Percentiles rank a stretch among this genome's conserved stretches.
phyloP scores from a whole-genome alignment of 2,329 filamentous ascomycete species.

The Dothiorella sarmentorum region DNA sequence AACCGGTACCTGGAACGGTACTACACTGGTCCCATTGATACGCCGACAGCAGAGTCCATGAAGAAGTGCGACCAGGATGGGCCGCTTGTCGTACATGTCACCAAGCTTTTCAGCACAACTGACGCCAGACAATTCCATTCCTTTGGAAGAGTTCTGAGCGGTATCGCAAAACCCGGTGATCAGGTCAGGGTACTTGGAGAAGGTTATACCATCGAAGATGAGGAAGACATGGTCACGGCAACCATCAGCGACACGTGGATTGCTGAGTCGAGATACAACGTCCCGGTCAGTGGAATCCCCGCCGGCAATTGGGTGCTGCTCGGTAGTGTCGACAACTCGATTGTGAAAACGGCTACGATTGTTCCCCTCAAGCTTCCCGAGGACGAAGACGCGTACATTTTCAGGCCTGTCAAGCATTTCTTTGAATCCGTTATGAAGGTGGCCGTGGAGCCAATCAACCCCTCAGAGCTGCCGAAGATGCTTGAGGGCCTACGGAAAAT shows the following conservation, averaged over 20 bases:
- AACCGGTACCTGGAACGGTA: conserved; percentile 75
- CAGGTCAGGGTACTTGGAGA: conserved; percentile 91
- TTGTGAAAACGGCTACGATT: conserved; percentile 94
- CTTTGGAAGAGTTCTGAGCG: conserved; percentile 88
- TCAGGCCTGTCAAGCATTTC: conserved; percentile 88
- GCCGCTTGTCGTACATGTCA: conserved; percentile 84
- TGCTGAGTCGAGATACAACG: conserved; percentile 87
- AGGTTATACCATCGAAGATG: conserved; percentile 92
- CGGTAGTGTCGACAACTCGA: conserved; percentile 91
- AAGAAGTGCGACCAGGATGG: conserved; percentile 81
- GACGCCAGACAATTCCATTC: conserved; percentile 91
- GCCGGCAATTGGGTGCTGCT: conserved; percentile 93
- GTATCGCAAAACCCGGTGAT: conserved; percentile 75
- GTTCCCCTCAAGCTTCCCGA: conserved; percentile 76
- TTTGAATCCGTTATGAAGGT: conserved; percentile 98
- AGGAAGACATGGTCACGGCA: conserved; percentile 92
- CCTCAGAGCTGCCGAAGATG: conserved; percentile 98
- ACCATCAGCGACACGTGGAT: conserved; percentile 86
- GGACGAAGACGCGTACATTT: conserved; percentile 91
- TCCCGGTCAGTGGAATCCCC: conserved; percentile 85
- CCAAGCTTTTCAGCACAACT: conserved; percentile 85
- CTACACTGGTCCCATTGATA: conserved; percentile 87
- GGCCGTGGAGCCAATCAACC: conserved; percentile 96
- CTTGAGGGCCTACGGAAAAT: conserved; percentile 92
- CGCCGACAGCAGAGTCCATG: conserved; percentile 77